Conservation (phyloP, 164 flowering plant species). For the Kingdonia uniflora region DNA sequence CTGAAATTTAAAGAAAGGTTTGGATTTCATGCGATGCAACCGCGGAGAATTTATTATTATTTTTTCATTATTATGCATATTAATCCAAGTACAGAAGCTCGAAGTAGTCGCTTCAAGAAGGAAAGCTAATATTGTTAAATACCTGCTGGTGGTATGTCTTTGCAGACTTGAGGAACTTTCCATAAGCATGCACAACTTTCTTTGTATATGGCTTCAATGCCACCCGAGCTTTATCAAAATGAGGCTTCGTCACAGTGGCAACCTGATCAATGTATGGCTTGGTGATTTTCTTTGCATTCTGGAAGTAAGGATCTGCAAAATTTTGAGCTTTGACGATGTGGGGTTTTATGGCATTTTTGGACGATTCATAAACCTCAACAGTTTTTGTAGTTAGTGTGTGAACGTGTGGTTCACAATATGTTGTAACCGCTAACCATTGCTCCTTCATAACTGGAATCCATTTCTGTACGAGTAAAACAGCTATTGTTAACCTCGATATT, state of each 20-base stretch:
- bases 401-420: slow-evolving; percentile 57
- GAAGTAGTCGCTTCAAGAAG: too few species aligned
- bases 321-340: slow-evolving; percentile 54
- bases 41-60: too few species aligned
- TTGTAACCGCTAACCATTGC: slow-evolving; percentile 40
- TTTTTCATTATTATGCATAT: too few species aligned
- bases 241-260: slow-evolving; percentile 58
- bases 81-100: too few species aligned
- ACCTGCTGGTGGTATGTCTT: slow-evolving; percentile 71
- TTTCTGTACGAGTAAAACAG: slow-evolving; percentile 28
- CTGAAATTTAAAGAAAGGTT: not conserved
- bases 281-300: slow-evolving; percentile 62
- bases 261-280: slow-evolving; percentile 72
- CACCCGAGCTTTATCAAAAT: slow-evolving; percentile 53
- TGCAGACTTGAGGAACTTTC: slow-evolving; percentile 55
- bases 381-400: slow-evolving; percentile 33
- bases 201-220: slow-evolving; percentile 66
- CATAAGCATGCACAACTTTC: slow-evolving; percentile 38
- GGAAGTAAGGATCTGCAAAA: slow-evolving; percentile 58
- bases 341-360: slow-evolving; percentile 50
- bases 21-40: too few species aligned
- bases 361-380: slow-evolving; percentile 50
- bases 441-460: slow-evolving; percentile 65
- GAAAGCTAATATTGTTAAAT: too few species aligned
- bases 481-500: too few species aligned